Evolutionary conservation across 2,329 filamentous ascomycete species (phyloP), one percentile per base, ranked within the genome.

Genomic region (Aspergillus melleus): DNA sequence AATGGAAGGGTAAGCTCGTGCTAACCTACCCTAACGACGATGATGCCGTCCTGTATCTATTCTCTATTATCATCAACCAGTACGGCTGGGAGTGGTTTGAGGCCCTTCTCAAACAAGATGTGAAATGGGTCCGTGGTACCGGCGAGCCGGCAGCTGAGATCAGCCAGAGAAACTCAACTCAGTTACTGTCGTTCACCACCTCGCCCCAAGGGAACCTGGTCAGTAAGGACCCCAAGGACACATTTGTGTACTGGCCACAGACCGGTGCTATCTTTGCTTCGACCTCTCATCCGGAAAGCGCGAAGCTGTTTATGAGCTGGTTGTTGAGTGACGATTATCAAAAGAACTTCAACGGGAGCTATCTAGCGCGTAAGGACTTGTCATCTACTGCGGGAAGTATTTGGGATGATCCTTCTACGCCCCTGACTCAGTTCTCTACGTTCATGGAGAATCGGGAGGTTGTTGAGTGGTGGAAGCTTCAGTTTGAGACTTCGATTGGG

Each of bases 381-480:
- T 24, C 44, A 2, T 20, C 19, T 2, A 14, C 22, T 6, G 44
- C 19, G 1, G 44, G 22, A 4, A 24, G 9, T 47, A 16, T 47
- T 4, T 47, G 44, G 44, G 19, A 47, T 10, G 44, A 20, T 6
- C 44, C 44, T 3, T 16, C 44, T 8, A 22, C 44, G 4, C 9
- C 19, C 11, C 4, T 47, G 44, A 47, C 22, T 4, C 19, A 22
- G 1, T 47, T 47, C 10, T 22, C n/a, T 12, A 54, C 42, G 6
- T 54, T 24, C 3, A 54, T 54, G 52, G 26, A 5, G 9, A 24
- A 54, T 24, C 52, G 52, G 1, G 42, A 44, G 24, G 10, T n/a
- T 10, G 52, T 54, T 26, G 52, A 54, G 19, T 54, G 52, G 52
- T 54, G 52, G 52, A 54, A 46, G 16, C 22, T 39, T 16, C 52